phyloP scores from a whole-genome alignment of 2,329 filamentous ascomycete species.

The Microcyclospora tardicrescens region DNA sequence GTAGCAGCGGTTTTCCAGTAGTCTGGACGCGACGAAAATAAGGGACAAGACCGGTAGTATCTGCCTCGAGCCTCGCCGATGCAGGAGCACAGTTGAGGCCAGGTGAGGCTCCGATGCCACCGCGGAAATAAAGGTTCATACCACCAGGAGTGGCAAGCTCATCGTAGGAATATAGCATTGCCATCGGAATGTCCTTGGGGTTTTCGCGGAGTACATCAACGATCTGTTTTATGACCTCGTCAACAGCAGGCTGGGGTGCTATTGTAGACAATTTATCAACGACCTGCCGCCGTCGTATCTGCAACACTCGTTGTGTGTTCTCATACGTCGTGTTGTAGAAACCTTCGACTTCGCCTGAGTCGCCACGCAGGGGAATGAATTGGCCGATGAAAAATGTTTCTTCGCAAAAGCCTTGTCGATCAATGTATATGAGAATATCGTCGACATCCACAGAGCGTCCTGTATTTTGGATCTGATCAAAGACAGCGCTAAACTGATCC shows the following conservation, averaged over 20 bases:
- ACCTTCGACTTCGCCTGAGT: constrained; percentile 9
- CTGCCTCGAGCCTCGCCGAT: constrained; percentile 3
- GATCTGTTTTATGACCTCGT: constrained; percentile 4
- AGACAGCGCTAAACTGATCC: background rate
- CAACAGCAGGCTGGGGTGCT: constrained; percentile 1
- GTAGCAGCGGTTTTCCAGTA: constrained; percentile 2
- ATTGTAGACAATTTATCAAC: constrained; percentile 6
- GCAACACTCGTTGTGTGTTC: constrained; percentile 7
- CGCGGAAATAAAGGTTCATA: constrained; percentile 1
- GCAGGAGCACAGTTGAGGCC: constrained; percentile 5
- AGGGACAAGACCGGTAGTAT: constrained; percentile 2
- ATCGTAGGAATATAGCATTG: constrained; percentile 9
- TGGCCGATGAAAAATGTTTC: constrained; percentile 12
- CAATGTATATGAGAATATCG: constrained; percentile 6
- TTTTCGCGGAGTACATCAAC: constrained; percentile 7
- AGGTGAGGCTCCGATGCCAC: constrained; percentile 6
- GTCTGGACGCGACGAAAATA: constrained; percentile 4
- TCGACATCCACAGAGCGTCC: constrained; percentile 9
- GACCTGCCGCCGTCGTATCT: constrained; percentile 7
- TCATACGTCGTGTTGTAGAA: constrained; percentile 14
- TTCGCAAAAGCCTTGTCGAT: constrained; percentile 10
- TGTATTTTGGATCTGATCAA: constrained; percentile 7
- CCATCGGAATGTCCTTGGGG: constrained; percentile 8
- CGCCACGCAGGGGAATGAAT: constrained; percentile 11
- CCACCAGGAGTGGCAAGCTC: constrained; percentile 1